Base-by-base conservation (phyloP, 192 early-diverging fungal species). In the Haplosporangium gracile region DNA sequence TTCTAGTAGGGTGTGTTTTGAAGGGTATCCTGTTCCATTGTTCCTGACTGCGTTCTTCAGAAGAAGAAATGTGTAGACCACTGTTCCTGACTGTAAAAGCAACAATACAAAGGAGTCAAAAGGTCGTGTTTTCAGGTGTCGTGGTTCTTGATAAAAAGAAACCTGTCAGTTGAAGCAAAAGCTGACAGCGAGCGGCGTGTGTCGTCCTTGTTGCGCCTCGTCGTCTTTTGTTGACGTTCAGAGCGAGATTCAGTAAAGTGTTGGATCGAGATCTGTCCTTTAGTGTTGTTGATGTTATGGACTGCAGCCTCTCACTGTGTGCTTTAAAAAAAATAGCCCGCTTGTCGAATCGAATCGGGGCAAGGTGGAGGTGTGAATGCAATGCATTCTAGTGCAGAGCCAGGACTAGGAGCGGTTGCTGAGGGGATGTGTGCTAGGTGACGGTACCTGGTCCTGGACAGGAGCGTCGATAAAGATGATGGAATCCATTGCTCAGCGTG, bases 401-500 rank as follows among this genome's bases (percentile, higher is more conserved):
- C 60, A 70, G 4, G 43, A 43, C 36, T 34, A 3, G 39, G 42
- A 34, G 43, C 13, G 4, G 63, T 36, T 42, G 20, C 29, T 24
- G 63, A 36, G 20, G 45, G 29, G 49, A 29, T 5, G 42, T 43
- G 68, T 40, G 65, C 29, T 32, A 24, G 70, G 53, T 34, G 40
- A 11, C 20, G 55, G 70, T 85, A 85, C 82, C 82, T 85, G 82
- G 63, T 79, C 72, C 51, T 79, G 77, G 29, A 79, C 74, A 78
- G 82, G 82, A 63, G 82, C 82, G 77, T 85, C 82, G 74, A 85
- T 85, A 75, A 85, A 85, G 82, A 85, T 79, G 68, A 75, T 85
- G 53, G 77, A 78, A 68, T 85, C 77, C 82, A 85, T 85, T 72
- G 72, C 81, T 83, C 55, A 51, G 32, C 49, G 45, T 34, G n/a